Evolutionary conservation across 495 filamentous ascomycete species (phyloP), one percentile per base, ranked within the genome.

Genomic region (Penicillium longicatenatum): DNA sequence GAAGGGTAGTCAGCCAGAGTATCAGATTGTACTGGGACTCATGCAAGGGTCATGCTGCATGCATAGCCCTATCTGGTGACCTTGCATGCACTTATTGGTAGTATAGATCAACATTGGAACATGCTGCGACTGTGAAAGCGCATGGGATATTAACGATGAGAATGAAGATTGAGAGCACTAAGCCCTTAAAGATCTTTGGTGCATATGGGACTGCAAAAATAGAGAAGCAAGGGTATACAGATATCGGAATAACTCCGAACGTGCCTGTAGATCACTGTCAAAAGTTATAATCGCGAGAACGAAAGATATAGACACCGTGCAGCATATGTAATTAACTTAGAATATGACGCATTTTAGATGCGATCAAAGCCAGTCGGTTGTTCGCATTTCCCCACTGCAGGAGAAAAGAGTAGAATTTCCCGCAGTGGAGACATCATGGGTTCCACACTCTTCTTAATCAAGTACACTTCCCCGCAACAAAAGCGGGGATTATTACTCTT

Each of bases 331-430:
- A 4, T 26, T 1, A 2, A 35, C 0, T 9, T 0, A 35, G 1
- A 12, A 35, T 12, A 35, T 35, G 31, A 35, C 31, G 26, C 0
- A 26, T 5, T 5, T 26, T 26, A 26, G 31, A 14, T 35, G 31
- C 10, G 9, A 35, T n/a, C n/a, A 35, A 10, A 6, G 12, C 3
- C 31, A 35, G 31, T 35, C n/a, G 31, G 12, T 9, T 26, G 31
- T 35, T 35, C 10, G 31, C 12, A 4, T 39, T 39, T 39, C 37
- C 20, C 44, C 43, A 17, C 19, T 2, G n/a, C 30, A 35, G 26
- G 14, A 35, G 29, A 24, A 59, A 59, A 50, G 26, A 41, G 57
- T 19, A 60, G 41, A 37, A 52, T 53, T 50, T 35, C 56, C 57
- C 57, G 52, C 50, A 31, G 45, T 54, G 55, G 49, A 56, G 45